A percentile compares a stretch with the other conserved stretches of the same genome.
Conservation (phyloP, 176 grass and related monocot species). For the Chrysopogon serrulatus region DNA sequence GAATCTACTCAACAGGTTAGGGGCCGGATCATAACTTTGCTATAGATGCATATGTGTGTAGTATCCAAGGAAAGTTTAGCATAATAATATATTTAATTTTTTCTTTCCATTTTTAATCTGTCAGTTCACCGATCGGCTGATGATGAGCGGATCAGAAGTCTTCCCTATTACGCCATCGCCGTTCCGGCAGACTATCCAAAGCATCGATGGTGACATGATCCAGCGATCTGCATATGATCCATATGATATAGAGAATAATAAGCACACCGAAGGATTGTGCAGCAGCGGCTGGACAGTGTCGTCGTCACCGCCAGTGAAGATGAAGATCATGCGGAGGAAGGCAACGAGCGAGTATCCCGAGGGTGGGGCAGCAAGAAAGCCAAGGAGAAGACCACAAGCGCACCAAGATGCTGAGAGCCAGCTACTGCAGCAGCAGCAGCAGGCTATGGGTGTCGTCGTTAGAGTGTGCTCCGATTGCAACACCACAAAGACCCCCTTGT, state of each 20-base stretch:
- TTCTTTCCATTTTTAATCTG: neutral
- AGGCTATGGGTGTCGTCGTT: slow-evolving; percentile 49
- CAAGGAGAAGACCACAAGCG: slow-evolving; percentile 44
- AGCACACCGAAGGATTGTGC: neutral
- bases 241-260: slow-evolving; percentile 24
- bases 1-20: slow-evolving; percentile 44
- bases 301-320: slow-evolving; percentile 40
- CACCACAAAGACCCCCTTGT: slow-evolving; percentile 93
- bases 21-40: slow-evolving; percentile 2
- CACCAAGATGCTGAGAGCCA: slow-evolving; percentile 29
- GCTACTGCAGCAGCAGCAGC: slow-evolving; percentile 7
- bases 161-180: neutral
- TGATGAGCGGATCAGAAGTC: slow-evolving; percentile 38
- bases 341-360: slow-evolving; percentile 26
- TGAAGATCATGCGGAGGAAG: slow-evolving; percentile 70
- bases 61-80: neutral
- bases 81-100: neutral
- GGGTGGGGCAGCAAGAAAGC: slow-evolving; percentile 34
- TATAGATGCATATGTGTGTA: neutral
- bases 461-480: slow-evolving; percentile 94
- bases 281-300: slow-evolving; percentile 46
- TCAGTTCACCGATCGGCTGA: slow-evolving; percentile 56
- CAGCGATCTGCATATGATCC: slow-evolving; percentile 40
- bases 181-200: slow-evolving; percentile 37
- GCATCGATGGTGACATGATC: slow-evolving; percentile 50